Evolutionary conservation across 2,329 filamentous ascomycete genomes (phyloP), one percentile per base, ranked within the genome.

Genomic region (Nigrograna mackinnonii): DNA sequence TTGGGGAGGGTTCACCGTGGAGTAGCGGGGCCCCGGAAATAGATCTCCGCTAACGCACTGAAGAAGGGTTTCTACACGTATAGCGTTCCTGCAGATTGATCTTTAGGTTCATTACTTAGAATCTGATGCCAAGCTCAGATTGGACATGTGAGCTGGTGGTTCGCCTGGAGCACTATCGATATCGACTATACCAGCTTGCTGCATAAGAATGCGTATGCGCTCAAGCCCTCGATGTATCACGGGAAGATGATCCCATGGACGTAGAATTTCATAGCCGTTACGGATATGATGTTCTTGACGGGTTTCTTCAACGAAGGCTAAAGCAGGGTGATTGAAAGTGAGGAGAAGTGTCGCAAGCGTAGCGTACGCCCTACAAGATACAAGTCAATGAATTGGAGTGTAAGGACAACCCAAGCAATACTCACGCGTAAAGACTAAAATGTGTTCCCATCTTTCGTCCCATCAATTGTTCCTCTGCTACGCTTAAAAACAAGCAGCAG

Each of bases 401-500:
- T 16, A 14, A 18, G 22, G 17, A 39, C 16, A 21, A 34, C 7
- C 11, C 46, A 14, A 44, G 37, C 13, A 26, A 16, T 19, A 45
- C 50, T 44, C 41, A 60, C 48, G 47, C 50, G 19, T 46, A 57
- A 6, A 57, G 37, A n/a, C 46, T 52, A 24, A 57, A 57, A 22
- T 58, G 49, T 11, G 55, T 55, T 24, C 55, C 54, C 47, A 56
- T 57, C 28, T 52, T 56, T 13, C 52, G 41, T 13, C 50, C 48
- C 48, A 60, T 58, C 13, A 57, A 35, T 24, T 58, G 53, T 34
- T 60, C 56, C 24, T 60, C 53, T 4, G 53, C 56, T 9, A 58
- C 42, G 24, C 54, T 54, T 9, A 55, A 22, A 19, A 53, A 41
- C 20, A 53, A 39, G 30, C 49, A 50, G 28, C 50, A 52, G n/a